Evolutionary conservation across 768 basidiomycete genomes (phyloP).

Genomic region (Pleurotus eryngii): DNA sequence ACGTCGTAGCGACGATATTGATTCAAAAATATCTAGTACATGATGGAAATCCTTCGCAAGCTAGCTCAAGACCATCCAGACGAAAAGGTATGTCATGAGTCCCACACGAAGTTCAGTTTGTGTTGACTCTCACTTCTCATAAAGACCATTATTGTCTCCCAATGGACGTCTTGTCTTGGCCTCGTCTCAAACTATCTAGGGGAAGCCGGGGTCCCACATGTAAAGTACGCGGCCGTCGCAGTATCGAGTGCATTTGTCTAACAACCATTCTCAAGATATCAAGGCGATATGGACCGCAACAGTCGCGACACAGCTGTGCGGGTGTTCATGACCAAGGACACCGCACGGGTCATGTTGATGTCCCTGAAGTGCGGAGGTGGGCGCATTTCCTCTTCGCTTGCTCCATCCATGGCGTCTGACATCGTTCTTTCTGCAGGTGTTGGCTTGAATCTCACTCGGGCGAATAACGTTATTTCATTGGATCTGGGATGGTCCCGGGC

Average conservation of each 20-base stretch:
- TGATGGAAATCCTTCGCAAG: slow-evolving; percentile 54
- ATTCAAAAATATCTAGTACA: slow-evolving; percentile 30
- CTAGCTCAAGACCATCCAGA: slow-evolving; percentile 47
- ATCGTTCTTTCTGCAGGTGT: slow-evolving; percentile 25
- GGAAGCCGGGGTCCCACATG: slow-evolving; percentile 46
- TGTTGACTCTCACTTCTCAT: too few species aligned
- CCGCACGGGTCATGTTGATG: slow-evolving; percentile 59
- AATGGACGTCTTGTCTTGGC: slow-evolving; percentile 66
- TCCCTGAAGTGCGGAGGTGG: slow-evolving; percentile 60
- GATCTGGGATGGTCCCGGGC: slow-evolving; percentile 67
- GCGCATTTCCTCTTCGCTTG: slow-evolving; percentile 18
- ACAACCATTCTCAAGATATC: slow-evolving; percentile 37
- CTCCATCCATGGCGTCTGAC: background rate
- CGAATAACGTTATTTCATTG: slow-evolving; percentile 60
- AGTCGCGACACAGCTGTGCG: slow-evolving; percentile 54
- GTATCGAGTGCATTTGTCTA: background rate
- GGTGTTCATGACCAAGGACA: slow-evolving; percentile 59
- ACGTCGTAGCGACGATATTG: background rate
- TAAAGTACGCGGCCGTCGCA: slow-evolving; percentile 32
- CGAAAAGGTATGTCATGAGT: slow-evolving; percentile 48
- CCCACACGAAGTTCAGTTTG: background rate
- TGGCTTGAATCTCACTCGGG: slow-evolving; percentile 59
- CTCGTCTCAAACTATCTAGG: slow-evolving; percentile 63
- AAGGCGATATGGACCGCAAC: slow-evolving; percentile 53
- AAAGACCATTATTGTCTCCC: slow-evolving; percentile 63